Conservation (phyloP, 768 basidiomycete species). For the Lactifluus subvellereus region DNA sequence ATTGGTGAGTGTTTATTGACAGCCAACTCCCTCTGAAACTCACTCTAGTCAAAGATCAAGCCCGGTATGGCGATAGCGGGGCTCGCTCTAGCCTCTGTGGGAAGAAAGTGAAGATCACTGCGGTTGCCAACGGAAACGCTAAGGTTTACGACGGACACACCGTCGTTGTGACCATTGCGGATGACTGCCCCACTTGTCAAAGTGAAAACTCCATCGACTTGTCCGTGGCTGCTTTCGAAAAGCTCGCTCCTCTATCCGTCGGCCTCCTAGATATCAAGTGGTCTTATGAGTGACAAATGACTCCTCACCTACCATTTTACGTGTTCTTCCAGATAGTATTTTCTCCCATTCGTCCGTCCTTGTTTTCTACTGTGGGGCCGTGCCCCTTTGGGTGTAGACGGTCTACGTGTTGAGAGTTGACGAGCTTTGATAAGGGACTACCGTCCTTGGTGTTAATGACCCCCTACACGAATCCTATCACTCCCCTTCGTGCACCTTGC, state of each 20-base stretch:
- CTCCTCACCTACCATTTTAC: not conserved
- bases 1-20: conserved; percentile 40
- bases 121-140: conserved; percentile 49
- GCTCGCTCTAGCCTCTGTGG: conserved; percentile 58
- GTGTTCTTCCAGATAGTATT: conserved; percentile 15
- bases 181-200: conserved; percentile 62
- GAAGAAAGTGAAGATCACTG: conserved; percentile 54
- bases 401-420: conserved; percentile 24
- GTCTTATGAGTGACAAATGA: conserved; percentile 8
- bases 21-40: not conserved
- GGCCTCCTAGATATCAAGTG: conserved; percentile 58
- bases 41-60: conserved; percentile 36
- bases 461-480: conserved; percentile 25
- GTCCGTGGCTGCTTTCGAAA: conserved; percentile 59
- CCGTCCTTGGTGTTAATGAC: conserved; percentile 42
- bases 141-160: conserved; percentile 51
- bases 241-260: conserved; percentile 42
- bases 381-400: conserved; percentile 19
- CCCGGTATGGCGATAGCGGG: conserved; percentile 46
- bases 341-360: conserved; percentile 13
- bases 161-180: conserved; percentile 64
- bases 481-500: conserved; percentile 25
- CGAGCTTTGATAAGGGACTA: conserved; percentile 33
- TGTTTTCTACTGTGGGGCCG: conserved; percentile 12
- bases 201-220: conserved; percentile 67